phyloP scores from a whole-genome alignment of 2,329 filamentous ascomycete species.

The Diaporthe amygdali region DNA sequence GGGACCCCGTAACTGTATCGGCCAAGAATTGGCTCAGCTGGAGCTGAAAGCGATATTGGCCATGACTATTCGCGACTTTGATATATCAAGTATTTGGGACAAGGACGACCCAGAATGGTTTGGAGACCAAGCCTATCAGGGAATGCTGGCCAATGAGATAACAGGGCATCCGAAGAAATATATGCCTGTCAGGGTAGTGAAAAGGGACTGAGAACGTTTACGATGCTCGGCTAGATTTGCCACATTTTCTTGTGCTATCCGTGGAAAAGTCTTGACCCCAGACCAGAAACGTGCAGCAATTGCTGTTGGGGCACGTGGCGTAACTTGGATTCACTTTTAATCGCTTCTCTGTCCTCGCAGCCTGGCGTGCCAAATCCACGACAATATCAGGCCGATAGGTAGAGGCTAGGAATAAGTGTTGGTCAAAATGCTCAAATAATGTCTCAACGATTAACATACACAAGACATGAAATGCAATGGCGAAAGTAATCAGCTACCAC shows the following conservation, averaged over 20 bases:
- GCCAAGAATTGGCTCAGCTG: constrained; percentile 40
- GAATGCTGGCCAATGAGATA: background rate
- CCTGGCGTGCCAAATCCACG: background rate
- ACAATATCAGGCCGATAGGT: too few species aligned
- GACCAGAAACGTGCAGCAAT: too few species aligned
- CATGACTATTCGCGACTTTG: constrained; percentile 23
- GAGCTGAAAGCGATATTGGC: constrained; percentile 37
- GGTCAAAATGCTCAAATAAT: too few species aligned
- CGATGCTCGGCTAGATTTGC: too few species aligned
- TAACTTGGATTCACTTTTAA: background rate
- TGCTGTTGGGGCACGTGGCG: background rate
- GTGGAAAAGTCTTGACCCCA: background rate
- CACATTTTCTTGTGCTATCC: too few species aligned
- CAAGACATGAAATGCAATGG: background rate
- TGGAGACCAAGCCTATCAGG: constrained; percentile 17
- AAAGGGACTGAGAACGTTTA: background rate
- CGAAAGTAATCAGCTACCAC: background rate
- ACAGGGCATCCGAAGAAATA: constrained; percentile 18
- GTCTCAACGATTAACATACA: too few species aligned
- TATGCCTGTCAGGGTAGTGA: constrained; percentile 14
- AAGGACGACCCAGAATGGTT: constrained; percentile 19
- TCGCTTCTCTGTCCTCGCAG: background rate
- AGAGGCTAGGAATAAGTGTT: too few species aligned
- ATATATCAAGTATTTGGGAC: constrained; percentile 15
- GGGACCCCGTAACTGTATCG: constrained; percentile 42